Base-by-base conservation (phyloP, 495 filamentous ascomycete species). In the Tetracladium setigerum region DNA sequence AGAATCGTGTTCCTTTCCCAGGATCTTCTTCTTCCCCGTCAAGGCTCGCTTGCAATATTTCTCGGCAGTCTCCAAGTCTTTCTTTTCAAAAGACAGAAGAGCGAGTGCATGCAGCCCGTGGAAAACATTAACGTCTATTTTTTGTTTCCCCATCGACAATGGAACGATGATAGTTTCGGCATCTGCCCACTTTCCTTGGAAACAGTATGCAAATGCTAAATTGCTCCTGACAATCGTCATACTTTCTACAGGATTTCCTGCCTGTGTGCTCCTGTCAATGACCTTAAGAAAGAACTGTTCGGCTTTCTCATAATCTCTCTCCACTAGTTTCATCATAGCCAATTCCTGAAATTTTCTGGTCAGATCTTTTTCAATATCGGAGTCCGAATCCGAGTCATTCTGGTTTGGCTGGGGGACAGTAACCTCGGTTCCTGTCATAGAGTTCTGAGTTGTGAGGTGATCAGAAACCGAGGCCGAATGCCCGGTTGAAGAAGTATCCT, bases 401-500 rank as follows among this genome's bases (percentile, higher is more conserved):
- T 22, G 4, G 4, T 19, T 7, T 2, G 39, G 22, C 27, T 30
- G 39, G 15, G 82, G 22, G 7, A 27, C 22, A 27, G 22, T 27
- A 27, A 27, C 7, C 7, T 27, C 22, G 22, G 22, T 27, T 27
- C 7, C 22, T 27, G 22, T 7, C 22, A 27, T 27, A 27, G 22
- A 27, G 22, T 27, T 3, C 3, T 7, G 22, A 27, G 3, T 27
- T 27, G 22, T 27, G 22, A 27, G 22, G 22, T 3, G 22, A 27
- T 27, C 22, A 27, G 22, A 27, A 3, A 7, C 22, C 3, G 22
- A 27, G 7, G 22, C 22, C 7, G 22, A 27, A 27, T 3, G 22
- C 7, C 22, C 22, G 22, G 3, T 27, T 27, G 22, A 27, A 7
- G 22, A 27, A 27, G 22, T 7, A 7, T 27, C 22, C 7, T 27